Base-by-base conservation (phyloP, 306 rosid species). In the Styphnolobium japonicum region DNA sequence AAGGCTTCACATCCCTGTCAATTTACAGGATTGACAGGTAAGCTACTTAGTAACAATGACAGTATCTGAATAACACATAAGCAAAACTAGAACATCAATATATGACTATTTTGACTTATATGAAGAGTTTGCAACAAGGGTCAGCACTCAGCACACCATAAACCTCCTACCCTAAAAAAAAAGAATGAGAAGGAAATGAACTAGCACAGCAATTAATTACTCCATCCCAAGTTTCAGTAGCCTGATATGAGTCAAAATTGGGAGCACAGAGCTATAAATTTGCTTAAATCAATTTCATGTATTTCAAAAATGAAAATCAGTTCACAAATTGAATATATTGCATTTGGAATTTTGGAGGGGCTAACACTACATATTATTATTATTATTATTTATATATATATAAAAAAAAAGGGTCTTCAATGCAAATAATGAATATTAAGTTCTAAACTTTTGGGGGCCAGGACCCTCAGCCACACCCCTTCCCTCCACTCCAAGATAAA, bases 1-100 rank as follows among this genome's bases (percentile, higher is more conserved):
- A 81, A 83, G 77, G 97, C 80, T 45, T 84, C 86, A 70, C 90
- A 91, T 77, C 86, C 90, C 99, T 93, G 88, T 51, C 75, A 84
- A 57, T 68, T 66, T 46, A 80, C 77, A 83, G 73, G 40, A 76
- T 64, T 45, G 40, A 67, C 31, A 45, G 48, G 66, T 73, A 56
- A 78, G 72, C 73, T 78, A 34, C 71, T 83, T 36, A 84, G 45
- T 69, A 61, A 57, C 14, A 2, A 63, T 3, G 6, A 53, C 56
- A 61, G 46, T 31, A 66, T 36, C 58, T 52, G 56, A 51, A 73
- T 15, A 74, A 52, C 65, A 79, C 72, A 29, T 36, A 22, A 55
- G 53, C 65, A 80, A 68, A 10, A 76, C 61, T 46, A 58, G 36
- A 71, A 22, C 66, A 75, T 40, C 22, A 7, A 39, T 9, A 7